Base-by-base conservation (phyloP, 2,329 filamentous ascomycete genomes). In the Blastomyces silverae region DNA sequence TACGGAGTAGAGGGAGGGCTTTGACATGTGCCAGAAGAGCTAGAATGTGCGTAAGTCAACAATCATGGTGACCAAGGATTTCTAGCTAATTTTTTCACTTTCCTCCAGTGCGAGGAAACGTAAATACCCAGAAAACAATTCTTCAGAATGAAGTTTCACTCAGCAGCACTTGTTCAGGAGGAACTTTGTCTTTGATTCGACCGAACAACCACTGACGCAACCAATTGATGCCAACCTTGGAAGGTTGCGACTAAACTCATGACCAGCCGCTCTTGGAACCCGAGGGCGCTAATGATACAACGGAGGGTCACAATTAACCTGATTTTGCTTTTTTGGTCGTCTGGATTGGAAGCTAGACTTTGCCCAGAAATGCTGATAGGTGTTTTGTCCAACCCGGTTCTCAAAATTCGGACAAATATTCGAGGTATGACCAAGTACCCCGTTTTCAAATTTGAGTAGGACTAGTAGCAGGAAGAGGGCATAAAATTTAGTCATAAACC, bases 191-290 rank as follows among this genome's bases (percentile, higher is more conserved):
- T 39, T 7, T 56, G 7, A 17, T n/a, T 37, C 31, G 44, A 28
- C 48, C n/a, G n/a, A n/a, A n/a, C n/a, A n/a, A 37, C 6, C 31
- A 37, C 34, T 56, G 53, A 56, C 53, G 53, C 53, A 56, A 56
- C 53, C 53, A 37, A 15, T 56, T 15, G 31, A n/a, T 56, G 20
- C 15, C 17, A 37, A 37, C 28, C 20, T 52, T 52, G 50, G 50
- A 52, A 52, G 25, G 22, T 52, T 17, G 22, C 22, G 50, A 52
- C 22, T 11, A 28, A 56, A 37, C 31, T 34, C 28, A 22, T 56
- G 53, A 56, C 20, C 53, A 56, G 53, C 53, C 53, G 53, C 53
- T 56, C 31, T 44, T 20, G 42, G 42, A 57, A 57, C 17, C 55
- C 55, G 55, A 22, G 10, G 31, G n/a, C 31, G 31, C 55, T 39